Evolutionary conservation across 2,329 filamentous ascomycete genomes (phyloP).

Genomic region (Aspergillus sp.): DNA sequence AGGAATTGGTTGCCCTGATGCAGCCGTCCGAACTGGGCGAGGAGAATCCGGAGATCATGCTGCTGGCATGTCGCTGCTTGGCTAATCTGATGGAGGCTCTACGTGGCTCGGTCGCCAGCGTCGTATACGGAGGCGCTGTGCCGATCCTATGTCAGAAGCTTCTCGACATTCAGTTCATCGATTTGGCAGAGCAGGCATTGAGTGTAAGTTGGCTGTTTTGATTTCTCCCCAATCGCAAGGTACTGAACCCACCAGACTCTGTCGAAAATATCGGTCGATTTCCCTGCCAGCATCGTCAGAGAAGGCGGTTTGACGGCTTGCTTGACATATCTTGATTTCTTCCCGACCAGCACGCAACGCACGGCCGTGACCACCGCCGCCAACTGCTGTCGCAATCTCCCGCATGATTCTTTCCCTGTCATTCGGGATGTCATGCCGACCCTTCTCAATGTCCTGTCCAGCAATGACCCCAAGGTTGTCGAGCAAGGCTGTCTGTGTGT

Average conservation of each 20-base stretch:
- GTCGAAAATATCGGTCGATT: conserved; percentile 95
- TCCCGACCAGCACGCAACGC: conserved; percentile 90
- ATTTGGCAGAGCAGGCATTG: conserved; percentile 90
- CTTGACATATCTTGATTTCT: conserved; percentile 91
- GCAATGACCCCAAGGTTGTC: conserved; percentile 91
- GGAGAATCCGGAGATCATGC: conserved; percentile 94
- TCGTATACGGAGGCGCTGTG: conserved; percentile 94
- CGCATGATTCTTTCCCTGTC: conserved; percentile 83
- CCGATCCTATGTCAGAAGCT: conserved; percentile 91
- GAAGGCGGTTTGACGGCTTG: conserved; percentile 95
- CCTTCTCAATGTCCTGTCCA: conserved; percentile 76
- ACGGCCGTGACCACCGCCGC: conserved; percentile 95
- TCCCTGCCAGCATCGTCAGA: conserved; percentile 86
- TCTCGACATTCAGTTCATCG: conserved; percentile 92
- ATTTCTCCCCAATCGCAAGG: conserved; percentile 1
- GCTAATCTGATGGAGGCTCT: conserved; percentile 97
- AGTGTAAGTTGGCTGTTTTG: conserved; percentile 46
- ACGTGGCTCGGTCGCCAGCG: conserved; percentile 83
- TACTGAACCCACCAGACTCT: conserved; percentile 51
- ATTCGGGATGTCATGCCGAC: conserved; percentile 96
- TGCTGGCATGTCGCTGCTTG: conserved; percentile 87
- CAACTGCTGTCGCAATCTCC: conserved; percentile 95
- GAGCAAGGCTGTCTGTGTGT: conserved; percentile 95
- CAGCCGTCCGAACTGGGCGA: conserved; percentile 77
- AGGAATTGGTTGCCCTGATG: conserved; percentile 88